Conservation (phyloP, 352 stramenopile species). For the Pythium folliculosum region DNA sequence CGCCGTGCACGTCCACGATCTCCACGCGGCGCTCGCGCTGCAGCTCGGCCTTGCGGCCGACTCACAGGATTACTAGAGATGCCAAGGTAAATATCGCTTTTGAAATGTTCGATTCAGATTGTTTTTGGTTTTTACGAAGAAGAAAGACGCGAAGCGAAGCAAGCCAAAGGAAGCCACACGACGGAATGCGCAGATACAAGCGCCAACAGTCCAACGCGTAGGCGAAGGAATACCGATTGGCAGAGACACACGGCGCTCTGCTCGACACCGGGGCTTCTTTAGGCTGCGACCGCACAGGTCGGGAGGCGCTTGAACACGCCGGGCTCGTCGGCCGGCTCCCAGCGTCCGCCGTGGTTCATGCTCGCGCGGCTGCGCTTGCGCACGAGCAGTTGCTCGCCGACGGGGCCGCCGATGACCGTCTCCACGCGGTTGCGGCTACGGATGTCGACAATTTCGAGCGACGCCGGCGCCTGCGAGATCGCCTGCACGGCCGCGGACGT, state of each 20-base stretch:
- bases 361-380: slow-evolving; percentile 51
- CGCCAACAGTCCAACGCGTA: too few species aligned
- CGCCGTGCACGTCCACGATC: slow-evolving; percentile 57
- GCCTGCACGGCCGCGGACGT: slow-evolving; percentile 70
- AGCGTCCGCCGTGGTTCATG: slow-evolving; percentile 60
- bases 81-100: neutral
- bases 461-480: slow-evolving; percentile 63
- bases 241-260: slow-evolving; percentile 14
- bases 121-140: neutral
- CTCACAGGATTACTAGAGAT: neutral
- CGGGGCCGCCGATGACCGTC: slow-evolving; percentile 71
- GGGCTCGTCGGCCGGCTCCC: slow-evolving; percentile 68
- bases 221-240: neutral
- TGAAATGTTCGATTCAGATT: neutral
- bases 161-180: neutral
- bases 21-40: slow-evolving; percentile 63
- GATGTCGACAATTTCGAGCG: slow-evolving; percentile 72
- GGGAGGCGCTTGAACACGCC: slow-evolving; percentile 75
- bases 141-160: too few species aligned
- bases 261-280: slow-evolving; percentile 13
- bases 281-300: slow-evolving; percentile 60
- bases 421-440: slow-evolving; percentile 79
- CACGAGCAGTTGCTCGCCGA: slow-evolving; percentile 79
- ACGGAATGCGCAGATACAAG: neutral
- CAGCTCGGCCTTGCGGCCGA: slow-evolving; percentile 39